Evolutionary conservation across 2,329 filamentous ascomycete species (phyloP).

Genomic region (Talaromyces pinophilus): DNA sequence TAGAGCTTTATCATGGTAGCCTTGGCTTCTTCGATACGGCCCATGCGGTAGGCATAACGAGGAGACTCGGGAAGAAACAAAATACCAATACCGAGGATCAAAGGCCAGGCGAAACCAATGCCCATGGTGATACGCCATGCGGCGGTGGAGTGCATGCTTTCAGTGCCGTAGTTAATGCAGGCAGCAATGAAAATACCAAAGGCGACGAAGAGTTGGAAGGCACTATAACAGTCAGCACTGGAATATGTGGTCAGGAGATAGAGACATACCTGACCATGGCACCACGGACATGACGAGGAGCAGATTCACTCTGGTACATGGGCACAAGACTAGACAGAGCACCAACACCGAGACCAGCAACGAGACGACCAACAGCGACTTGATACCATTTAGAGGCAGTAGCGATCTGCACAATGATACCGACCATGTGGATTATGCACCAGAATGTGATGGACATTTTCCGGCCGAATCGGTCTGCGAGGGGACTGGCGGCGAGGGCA

Average conservation of each 20-base stretch:
- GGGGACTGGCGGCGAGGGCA: constrained; percentile 46
- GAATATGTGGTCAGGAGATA: neutral
- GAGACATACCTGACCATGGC: constrained; percentile 44
- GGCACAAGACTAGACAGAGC: constrained; percentile 51
- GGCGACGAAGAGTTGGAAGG: constrained; percentile 54
- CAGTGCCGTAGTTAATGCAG: constrained; percentile 52
- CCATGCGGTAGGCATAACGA: constrained; percentile 59
- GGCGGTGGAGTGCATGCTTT: constrained; percentile 44
- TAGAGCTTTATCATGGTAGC: constrained; percentile 58
- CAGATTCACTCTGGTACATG: constrained; percentile 52
- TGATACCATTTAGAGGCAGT: constrained; percentile 46
- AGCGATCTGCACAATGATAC: constrained; percentile 51
- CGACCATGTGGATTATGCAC: constrained; percentile 48
- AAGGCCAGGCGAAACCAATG: constrained; percentile 59
- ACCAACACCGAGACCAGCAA: constrained; percentile 52
- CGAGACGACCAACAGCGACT: constrained; percentile 49
- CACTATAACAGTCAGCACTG: constrained; percentile 29
- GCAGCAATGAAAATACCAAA: constrained; percentile 53
- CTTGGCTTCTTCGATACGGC: constrained; percentile 54
- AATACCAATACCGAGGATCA: constrained; percentile 57
- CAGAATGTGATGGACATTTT: constrained; percentile 49
- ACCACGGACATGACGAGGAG: constrained; percentile 50
- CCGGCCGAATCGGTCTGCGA: constrained; percentile 49
- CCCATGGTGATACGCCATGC: constrained; percentile 57
- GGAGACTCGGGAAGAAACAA: constrained; percentile 60